Evolutionary conservation across 2,329 filamentous ascomycete genomes (phyloP), one percentile per base, ranked within the genome.

Genomic region (Colletotrichum falcatum): DNA sequence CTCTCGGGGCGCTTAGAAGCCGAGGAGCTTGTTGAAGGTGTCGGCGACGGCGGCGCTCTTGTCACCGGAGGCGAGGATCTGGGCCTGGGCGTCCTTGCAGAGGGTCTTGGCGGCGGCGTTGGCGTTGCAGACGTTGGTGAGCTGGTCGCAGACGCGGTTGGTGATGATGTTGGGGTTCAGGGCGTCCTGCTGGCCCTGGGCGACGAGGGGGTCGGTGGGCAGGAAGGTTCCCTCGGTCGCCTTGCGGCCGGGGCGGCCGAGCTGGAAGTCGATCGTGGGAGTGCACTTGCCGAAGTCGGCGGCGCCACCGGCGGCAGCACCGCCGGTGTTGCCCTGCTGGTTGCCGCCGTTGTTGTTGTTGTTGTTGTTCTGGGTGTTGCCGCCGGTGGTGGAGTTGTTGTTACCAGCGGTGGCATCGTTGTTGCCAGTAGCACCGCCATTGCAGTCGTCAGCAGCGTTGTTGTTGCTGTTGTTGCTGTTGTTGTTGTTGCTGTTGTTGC

Each of bases 91-190:
- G 44, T 80, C 79, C 67, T 79, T 75, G 76, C 86, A 89, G 3
- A 82, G 79, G 20, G 82, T 76, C 61, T 84, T 82, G 42, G 87
- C 88, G 1, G 86, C 87, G 18, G 81, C 82, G 77, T 88, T 89
- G 60, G 88, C 88, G n/a, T 81, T 79, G 79, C 88, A 90, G 30
- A 88, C 86, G 77, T 89, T 90, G 71, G 81, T 86, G 66, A 90
- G 81, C 77, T 89, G 87, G 79, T 90, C 86, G 80, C 87, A 89
- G 74, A 90, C 85, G 23, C 86, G 83, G 80, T 88, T 89, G 75
- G 86, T 89, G 81, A 90, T 90, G 81, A 90, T 90, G 80, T 87
- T 88, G 46, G 88, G 88, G 84, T 90, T 90, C 16, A 89, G 79
- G 44, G 88, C 87, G 71, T 90, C 87, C 71, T 84, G 78, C 78